Conservation (phyloP, 2,329 filamentous ascomycete genomes). For the Chalaropsis thielavioides region DNA sequence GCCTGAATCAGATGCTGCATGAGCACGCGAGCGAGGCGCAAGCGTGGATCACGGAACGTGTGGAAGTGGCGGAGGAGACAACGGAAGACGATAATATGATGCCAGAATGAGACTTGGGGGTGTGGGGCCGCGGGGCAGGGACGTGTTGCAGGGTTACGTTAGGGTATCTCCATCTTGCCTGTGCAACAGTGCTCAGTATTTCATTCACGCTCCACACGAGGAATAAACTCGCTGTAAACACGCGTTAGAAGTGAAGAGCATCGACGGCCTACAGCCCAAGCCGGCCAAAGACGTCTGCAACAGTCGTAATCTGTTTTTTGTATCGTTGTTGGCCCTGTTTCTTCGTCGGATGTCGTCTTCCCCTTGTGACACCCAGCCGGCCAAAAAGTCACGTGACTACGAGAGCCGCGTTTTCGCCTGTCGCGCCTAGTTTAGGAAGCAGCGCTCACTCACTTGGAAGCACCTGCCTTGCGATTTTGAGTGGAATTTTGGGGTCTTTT, state of each 20-base stretch:
- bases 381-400: constrained; percentile 10
- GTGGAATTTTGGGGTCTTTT: not conserved
- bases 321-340: too few species aligned
- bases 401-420: constrained; percentile 9
- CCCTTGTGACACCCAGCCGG: not conserved
- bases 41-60: constrained; percentile 35
- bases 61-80: constrained; percentile 29
- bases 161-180: not conserved
- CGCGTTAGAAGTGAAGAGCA: not conserved
- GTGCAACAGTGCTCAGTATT: not conserved
- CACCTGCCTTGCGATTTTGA: not conserved
- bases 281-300: not conserved
- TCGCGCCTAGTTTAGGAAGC: not conserved
- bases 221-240: not conserved
- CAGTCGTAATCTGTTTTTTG: not conserved
- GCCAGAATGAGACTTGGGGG: not conserved
- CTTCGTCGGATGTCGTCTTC: not conserved
- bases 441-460: not conserved
- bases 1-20: constrained; percentile 43
- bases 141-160: not conserved
- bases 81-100: constrained; percentile 35
- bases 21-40: constrained; percentile 38
- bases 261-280: too few species aligned
- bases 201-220: not conserved
- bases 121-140: not conserved